A percentile compares a stretch with the other conserved stretches of the same genome.
phyloP scores from a whole-genome alignment of 1,284 basidiomycete species.

The Irpex rosettiformis region DNA sequence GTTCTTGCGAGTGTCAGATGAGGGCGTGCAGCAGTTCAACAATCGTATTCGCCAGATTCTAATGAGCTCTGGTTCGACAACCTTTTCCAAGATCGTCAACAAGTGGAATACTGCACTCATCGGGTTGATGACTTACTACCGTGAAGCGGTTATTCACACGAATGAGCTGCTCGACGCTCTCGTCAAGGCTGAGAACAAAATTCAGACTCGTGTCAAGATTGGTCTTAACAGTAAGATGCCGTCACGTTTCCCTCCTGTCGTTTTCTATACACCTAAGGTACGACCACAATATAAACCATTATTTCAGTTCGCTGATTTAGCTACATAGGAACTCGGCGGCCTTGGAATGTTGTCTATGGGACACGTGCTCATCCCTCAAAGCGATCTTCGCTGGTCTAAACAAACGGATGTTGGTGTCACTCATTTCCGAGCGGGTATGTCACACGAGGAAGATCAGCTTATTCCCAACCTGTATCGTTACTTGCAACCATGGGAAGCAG shows the following conservation, averaged over 20 bases:
- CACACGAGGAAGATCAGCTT: constrained; percentile 90
- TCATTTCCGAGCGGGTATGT: constrained; percentile 98
- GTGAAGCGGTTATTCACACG: constrained; percentile 98
- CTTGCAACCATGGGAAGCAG: constrained; percentile 98
- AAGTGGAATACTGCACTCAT: constrained; percentile 98
- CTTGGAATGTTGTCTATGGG: constrained; percentile 99
- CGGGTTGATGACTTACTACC: constrained; percentile 97
- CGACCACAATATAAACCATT: constrained; percentile 11
- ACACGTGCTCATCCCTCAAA: constrained; percentile 96
- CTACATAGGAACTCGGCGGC: constrained; percentile 81
- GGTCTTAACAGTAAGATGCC: constrained; percentile 99
- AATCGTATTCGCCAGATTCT: constrained; percentile 95
- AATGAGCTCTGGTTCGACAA: constrained; percentile 98
- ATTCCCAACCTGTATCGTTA: constrained; percentile 99
- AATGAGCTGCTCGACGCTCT: constrained; percentile 92
- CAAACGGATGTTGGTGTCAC: constrained; percentile 97
- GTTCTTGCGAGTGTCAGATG: constrained; percentile 95
- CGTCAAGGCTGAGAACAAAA: constrained; percentile 98
- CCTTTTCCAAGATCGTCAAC: constrained; percentile 99
- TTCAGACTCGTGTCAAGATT: constrained; percentile 99
- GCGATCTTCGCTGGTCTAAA: constrained; percentile 96
- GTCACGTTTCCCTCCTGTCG: constrained; percentile 94
- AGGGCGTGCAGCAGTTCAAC: constrained; percentile 94
- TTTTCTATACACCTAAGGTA: constrained; percentile 93
- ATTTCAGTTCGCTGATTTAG: constrained; percentile 11